Evolutionary conservation across 768 basidiomycete genomes (phyloP).

Genomic region (Clitopilus passeckerianus): DNA sequence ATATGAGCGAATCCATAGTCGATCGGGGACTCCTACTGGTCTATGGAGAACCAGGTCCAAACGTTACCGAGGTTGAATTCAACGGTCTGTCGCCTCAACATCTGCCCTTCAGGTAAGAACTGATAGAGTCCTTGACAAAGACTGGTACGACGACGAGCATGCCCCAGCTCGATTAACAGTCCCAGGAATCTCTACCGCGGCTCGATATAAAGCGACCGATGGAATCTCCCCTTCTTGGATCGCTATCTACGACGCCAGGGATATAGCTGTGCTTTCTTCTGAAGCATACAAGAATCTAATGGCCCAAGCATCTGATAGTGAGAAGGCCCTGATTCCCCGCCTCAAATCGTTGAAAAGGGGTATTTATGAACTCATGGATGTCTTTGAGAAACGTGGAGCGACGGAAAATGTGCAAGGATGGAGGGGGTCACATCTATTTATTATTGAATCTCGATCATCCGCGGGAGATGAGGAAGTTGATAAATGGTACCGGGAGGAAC

Average conservation of each 20-base stretch:
- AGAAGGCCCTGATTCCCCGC: conserved; percentile 17
- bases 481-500: conserved; percentile 25
- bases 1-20: not conserved
- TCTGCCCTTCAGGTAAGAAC: not conserved
- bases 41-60: conserved; percentile 18
- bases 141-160: conserved; percentile 30
- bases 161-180: conserved; percentile 21
- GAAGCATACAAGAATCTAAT: conserved; percentile 18
- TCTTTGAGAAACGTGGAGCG: conserved; percentile 8
- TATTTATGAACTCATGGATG: conserved; percentile 16
- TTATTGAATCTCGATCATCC: not conserved
- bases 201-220: conserved; percentile 23
- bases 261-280: conserved; percentile 14
- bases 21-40: conserved; percentile 24
- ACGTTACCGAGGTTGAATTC: conserved; percentile 20
- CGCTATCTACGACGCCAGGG: conserved; percentile 23
- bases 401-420: not conserved
- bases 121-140: conserved; percentile 8
- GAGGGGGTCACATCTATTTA: not conserved
- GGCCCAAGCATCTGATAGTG: conserved; percentile 17
- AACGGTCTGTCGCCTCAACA: conserved; percentile 14
- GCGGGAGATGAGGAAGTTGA: conserved; percentile 21
- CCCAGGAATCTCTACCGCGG: conserved; percentile 19
- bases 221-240: conserved; percentile 20
- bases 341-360: conserved; percentile 18